Percentiles rank a stretch among this genome's conserved stretches.
These are phyloP conservation scores for Daldinia childiae DNA, from an alignment of 495 filamentous ascomycete genomes.

Conservation along the genomic window DNA sequence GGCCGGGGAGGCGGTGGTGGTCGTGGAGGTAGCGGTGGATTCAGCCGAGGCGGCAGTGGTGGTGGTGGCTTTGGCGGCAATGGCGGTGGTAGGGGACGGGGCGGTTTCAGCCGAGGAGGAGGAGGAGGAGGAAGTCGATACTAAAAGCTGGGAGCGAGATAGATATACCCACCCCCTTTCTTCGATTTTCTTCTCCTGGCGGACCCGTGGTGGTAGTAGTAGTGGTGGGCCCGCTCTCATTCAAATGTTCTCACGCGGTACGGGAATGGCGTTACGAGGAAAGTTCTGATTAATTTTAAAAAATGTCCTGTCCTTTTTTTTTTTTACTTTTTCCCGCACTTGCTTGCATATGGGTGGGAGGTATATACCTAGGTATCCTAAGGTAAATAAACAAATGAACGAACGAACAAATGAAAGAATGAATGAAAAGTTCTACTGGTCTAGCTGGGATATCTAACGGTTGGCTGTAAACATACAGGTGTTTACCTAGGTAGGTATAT, in stretches of 20 bases:
- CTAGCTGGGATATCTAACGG: no score
- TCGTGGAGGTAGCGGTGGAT: conserved; percentile 40
- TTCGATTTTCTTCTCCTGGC: not conserved
- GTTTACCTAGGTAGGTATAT: no score
- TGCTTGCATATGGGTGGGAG: not conserved
- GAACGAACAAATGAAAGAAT: no score
- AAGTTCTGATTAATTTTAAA: not conserved
- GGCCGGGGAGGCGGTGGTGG: conserved; percentile 43
- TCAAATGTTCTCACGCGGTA: conserved; percentile 35
- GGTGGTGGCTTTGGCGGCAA: no score
- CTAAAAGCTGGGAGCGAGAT: conserved; percentile 11
- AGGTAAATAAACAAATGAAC: no score
- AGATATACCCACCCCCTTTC: conserved; percentile 1
- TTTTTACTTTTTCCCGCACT: conserved; percentile 7
- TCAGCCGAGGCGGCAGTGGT: conserved; percentile 26
- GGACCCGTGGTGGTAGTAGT: not conserved
- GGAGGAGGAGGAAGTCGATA: no score
- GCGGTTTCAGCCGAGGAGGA: conserved; percentile 26
- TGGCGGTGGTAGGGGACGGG: conserved; percentile 7
- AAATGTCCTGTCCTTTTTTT: not conserved
- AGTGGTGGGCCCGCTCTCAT: not conserved
- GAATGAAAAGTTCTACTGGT: no score
- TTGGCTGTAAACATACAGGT: no score
- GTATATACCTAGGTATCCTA: no score
- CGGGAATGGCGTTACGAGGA: conserved; percentile 45